These are phyloP conservation scores for Blastomyces emzantsi DNA, from an alignment of 2,329 filamentous ascomycete genomes.

Conservation along the genomic window DNA sequence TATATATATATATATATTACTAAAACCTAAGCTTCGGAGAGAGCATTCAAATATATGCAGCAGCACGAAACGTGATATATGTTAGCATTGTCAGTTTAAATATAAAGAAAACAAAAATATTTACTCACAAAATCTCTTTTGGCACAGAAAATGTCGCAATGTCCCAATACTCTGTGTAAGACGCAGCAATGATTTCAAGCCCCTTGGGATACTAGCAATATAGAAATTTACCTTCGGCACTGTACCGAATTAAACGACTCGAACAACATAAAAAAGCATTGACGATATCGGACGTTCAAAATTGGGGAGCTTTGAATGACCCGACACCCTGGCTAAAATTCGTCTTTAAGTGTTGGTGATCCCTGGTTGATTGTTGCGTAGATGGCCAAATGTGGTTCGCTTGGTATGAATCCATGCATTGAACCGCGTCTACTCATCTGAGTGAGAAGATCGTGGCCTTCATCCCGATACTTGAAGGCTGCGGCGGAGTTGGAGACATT, in stretches of 20 bases:
- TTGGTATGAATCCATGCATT: not conserved
- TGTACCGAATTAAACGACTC: not conserved
- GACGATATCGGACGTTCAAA: no score
- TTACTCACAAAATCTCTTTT: not conserved
- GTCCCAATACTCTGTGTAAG: not conserved
- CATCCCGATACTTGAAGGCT: not conserved
- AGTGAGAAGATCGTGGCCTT: not conserved
- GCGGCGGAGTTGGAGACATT: not conserved
- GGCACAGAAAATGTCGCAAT: not conserved
- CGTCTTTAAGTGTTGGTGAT: not conserved
- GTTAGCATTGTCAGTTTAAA: not conserved
- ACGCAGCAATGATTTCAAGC: not conserved
- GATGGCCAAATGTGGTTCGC: not conserved
- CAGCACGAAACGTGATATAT: not conserved
- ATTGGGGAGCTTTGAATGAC: not conserved
- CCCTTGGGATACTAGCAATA: not conserved
- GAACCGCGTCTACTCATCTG: not conserved
- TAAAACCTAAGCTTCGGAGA: not conserved
- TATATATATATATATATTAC: no score
- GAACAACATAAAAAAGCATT: not conserved
- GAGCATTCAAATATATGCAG: not conserved
- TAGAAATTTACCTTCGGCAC: not conserved
- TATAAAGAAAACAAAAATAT: not conserved
- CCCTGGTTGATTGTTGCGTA: not conserved
- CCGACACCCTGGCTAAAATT: not conserved